phyloP scores from a whole-genome alignment of 768 basidiomycete species.

The Kwoniella botswanensis region DNA sequence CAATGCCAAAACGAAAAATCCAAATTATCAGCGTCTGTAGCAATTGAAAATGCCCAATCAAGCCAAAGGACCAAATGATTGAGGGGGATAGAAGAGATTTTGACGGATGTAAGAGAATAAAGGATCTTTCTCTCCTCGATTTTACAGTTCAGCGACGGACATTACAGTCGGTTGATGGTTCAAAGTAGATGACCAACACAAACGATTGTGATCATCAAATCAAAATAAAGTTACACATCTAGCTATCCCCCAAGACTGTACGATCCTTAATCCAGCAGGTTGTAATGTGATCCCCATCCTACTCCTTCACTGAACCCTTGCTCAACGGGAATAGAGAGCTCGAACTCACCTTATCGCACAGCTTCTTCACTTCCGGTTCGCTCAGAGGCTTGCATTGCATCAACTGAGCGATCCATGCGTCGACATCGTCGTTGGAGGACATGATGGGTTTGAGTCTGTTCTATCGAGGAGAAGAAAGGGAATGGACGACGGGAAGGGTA shows the following conservation, averaged over 20 bases:
- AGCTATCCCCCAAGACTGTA: too few species aligned
- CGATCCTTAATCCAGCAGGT: too few species aligned
- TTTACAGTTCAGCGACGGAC: too few species aligned
- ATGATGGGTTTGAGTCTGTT: conserved; percentile 30
- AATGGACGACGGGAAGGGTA: background rate
- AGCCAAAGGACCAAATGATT: background rate
- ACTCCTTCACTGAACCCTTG: too few species aligned
- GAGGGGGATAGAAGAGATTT: conserved; percentile 1
- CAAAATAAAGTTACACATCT: too few species aligned
- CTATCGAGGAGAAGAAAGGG: background rate
- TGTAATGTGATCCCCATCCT: too few species aligned
- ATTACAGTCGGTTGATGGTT: background rate
- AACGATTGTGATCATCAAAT: background rate
- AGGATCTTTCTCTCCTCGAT: background rate
- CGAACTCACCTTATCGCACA: conserved; percentile 92
- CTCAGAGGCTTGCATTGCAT: conserved; percentile 95
- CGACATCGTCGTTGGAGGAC: conserved; percentile 70
- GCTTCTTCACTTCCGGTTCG: conserved; percentile 92
- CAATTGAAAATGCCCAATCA: too few species aligned
- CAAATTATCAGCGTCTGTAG: background rate
- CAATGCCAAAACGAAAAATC: background rate
- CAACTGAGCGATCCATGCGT: conserved; percentile 95
- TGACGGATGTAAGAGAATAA: conserved; percentile 7
- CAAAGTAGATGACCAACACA: background rate
- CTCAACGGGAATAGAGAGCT: too few species aligned